These are phyloP conservation scores for Fusarium sp. DNA, from an alignment of 2,329 filamentous ascomycete genomes.

Conservation along the genomic window DNA sequence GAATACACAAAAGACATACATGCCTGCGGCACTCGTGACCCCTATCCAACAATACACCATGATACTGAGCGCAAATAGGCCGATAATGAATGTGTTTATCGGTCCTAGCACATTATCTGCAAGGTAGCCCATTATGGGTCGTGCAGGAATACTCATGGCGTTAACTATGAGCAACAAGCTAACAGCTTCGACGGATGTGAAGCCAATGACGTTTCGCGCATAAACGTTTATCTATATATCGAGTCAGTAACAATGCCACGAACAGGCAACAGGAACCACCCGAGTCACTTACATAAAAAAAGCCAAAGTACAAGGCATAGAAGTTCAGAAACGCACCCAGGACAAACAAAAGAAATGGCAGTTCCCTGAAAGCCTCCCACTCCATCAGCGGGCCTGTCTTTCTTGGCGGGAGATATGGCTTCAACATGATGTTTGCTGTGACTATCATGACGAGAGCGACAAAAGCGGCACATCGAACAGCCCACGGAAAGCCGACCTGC, in stretches of 20 bases:
- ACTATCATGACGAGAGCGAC: conserved; percentile 65
- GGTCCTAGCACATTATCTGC: conserved; percentile 68
- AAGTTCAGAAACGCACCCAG: conserved; percentile 62
- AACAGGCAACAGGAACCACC: conserved; percentile 47
- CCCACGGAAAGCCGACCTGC: conserved; percentile 72
- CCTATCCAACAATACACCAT: conserved; percentile 52
- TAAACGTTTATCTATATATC: conserved; percentile 59
- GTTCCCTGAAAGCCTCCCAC: conserved; percentile 68
- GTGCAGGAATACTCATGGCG: conserved; percentile 69
- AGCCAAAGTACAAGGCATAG: conserved; percentile 57
- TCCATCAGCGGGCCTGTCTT: conserved; percentile 67
- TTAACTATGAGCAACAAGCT: conserved; percentile 75
- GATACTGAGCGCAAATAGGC: conserved; percentile 49
- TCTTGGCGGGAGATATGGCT: conserved; percentile 62
- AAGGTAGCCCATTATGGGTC: conserved; percentile 69
- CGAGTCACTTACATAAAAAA: conserved; percentile 59
- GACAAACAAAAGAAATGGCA: conserved; percentile 66
- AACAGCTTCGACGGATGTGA: conserved; percentile 65
- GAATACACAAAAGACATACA: conserved; percentile 51
- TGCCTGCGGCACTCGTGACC: conserved; percentile 44
- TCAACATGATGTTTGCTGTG: conserved; percentile 57
- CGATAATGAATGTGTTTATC: conserved; percentile 59
- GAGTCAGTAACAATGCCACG: conserved; percentile 11
- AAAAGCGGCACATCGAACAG: conserved; percentile 74
- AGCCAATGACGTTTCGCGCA: conserved; percentile 53